phyloP scores from a whole-genome alignment of 2,329 filamentous ascomycete genomes.

The Lachnellula cervina region DNA sequence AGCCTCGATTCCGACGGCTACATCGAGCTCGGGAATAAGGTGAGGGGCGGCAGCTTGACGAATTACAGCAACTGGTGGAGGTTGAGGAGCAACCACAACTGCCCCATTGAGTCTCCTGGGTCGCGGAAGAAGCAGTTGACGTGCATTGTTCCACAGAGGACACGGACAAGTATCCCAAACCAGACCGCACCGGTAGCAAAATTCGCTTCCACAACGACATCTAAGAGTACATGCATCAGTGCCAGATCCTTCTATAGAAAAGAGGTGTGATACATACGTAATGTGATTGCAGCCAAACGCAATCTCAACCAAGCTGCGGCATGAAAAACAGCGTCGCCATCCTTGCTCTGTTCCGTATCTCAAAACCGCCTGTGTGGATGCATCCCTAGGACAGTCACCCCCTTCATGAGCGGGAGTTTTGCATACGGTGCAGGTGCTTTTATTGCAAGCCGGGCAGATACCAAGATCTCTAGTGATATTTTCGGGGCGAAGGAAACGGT shows the following conservation, averaged over 20 bases:
- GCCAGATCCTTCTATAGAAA: background rate
- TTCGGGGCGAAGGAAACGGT: background rate
- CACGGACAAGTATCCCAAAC: background rate
- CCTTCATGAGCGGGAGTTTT: background rate
- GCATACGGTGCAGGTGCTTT: background rate
- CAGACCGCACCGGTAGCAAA: background rate
- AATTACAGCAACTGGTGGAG: too few species aligned
- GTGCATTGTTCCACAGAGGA: background rate
- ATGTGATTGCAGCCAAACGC: background rate
- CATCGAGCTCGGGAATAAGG: too few species aligned
- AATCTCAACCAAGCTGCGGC: background rate
- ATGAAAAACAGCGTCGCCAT: background rate
- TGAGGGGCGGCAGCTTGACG: too few species aligned
- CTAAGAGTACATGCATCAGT: background rate
- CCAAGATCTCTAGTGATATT: background rate
- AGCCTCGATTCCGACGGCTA: too few species aligned
- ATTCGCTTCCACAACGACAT: background rate
- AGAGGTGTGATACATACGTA: background rate
- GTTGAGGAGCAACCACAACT: too few species aligned
- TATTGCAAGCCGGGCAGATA: background rate
- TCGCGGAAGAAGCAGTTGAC: too few species aligned
- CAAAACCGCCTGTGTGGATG: background rate
- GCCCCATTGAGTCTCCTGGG: too few species aligned
- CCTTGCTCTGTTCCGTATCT: background rate
- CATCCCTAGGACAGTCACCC: background rate